Evolutionary conservation across 805 yeast species (phyloP).

Genomic region (Allodekkera sacchari): DNA sequence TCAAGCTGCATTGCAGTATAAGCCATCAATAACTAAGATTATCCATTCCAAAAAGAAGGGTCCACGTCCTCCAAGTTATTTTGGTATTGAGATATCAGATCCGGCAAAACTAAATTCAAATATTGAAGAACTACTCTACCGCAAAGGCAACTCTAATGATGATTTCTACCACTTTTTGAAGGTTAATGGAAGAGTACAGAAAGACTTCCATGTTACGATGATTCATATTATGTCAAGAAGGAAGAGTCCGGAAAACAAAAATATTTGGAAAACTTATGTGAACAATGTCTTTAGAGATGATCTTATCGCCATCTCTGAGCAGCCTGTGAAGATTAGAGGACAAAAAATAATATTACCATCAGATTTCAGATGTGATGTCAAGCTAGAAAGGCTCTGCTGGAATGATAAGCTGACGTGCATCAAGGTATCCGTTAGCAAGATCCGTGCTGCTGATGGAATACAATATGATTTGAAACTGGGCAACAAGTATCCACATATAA

Average conservation of each 20-base stretch:
- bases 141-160: conserved; percentile 8
- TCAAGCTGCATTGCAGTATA: conserved; percentile 41
- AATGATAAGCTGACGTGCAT: conserved; percentile 46
- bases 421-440: conserved; percentile 30
- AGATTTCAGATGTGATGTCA: conserved; percentile 28
- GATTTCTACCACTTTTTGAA: conserved; percentile 6
- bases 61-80: conserved; percentile 32
- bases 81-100: conserved; percentile 32
- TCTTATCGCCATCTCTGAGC: conserved; percentile 2
- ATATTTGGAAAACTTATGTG: conserved; percentile 14
- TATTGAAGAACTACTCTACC: neutral
- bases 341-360: conserved; percentile 11
- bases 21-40: conserved; percentile 40
- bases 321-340: conserved; percentile 3
- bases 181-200: conserved; percentile 33
- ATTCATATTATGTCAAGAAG: conserved; percentile 33
- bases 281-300: conserved; percentile 8
- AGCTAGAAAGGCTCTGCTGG: conserved; percentile 39
- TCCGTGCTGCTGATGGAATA: conserved; percentile 5
- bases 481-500: conserved; percentile 55
- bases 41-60: conserved; percentile 12
- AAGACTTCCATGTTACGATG: conserved; percentile 60
- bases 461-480: conserved; percentile 17
- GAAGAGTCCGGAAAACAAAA: conserved; percentile 6
- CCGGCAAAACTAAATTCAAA: conserved; percentile 2